Percentiles rank a stretch among this genome's conserved stretches.
Conservation (phyloP, 331 rosid genomes). For the Prunus yedoensis region DNA sequence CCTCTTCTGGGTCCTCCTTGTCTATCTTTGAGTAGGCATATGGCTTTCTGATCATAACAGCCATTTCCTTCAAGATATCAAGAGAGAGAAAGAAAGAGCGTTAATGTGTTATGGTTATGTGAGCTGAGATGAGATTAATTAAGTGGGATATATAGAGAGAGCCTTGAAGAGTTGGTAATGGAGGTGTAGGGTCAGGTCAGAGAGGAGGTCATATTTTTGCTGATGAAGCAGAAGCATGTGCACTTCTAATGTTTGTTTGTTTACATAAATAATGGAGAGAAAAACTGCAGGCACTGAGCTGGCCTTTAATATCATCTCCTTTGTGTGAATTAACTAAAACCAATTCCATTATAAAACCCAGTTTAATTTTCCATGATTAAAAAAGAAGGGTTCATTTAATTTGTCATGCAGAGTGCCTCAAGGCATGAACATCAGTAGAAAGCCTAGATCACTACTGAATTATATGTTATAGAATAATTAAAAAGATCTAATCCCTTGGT, state of each 20-base stretch:
- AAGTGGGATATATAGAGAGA: constrained; percentile 35
- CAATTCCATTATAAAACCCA: background rate
- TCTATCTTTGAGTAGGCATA: constrained; percentile 60
- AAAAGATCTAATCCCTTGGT: background rate
- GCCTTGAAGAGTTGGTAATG: constrained; percentile 12
- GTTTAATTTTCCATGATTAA: background rate
- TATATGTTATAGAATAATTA: background rate
- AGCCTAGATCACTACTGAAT: background rate
- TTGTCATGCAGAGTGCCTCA: background rate
- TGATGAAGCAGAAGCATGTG: constrained; percentile 58
- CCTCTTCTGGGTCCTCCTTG: constrained; percentile 76
- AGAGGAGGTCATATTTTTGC: constrained; percentile 33
- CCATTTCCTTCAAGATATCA: constrained; percentile 26
- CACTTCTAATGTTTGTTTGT: constrained; percentile 27
- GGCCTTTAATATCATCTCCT: constrained; percentile 43
- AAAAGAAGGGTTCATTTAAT: background rate
- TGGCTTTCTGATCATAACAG: constrained; percentile 27
- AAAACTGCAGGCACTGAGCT: constrained; percentile 35
- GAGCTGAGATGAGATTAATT: constrained; percentile 10
- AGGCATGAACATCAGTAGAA: background rate
- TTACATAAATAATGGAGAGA: constrained; percentile 36
- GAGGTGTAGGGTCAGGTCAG: constrained; percentile 16
- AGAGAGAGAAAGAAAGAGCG: background rate
- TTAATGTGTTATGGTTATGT: constrained; percentile 7
- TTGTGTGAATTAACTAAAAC: constrained; percentile 14